Conservation (phyloP, 495 filamentous ascomycete species). For the Oleoguttula mirabilis region DNA sequence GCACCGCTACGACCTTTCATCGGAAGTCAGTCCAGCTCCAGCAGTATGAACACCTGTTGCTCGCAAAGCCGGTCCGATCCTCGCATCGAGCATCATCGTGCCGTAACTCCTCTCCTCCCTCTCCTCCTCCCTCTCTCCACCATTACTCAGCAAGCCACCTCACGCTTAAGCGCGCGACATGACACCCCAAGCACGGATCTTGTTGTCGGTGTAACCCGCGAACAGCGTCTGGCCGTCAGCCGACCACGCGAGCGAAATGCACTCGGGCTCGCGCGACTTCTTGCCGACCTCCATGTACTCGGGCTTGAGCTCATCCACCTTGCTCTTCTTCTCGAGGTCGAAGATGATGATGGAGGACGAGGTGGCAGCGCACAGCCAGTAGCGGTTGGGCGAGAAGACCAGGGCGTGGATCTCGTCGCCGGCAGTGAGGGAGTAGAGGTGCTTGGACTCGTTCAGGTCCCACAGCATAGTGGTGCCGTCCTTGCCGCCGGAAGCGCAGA, state of each 20-base stretch:
- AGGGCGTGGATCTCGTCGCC: constrained; percentile 99
- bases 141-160: neutral
- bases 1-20: constrained; percentile 24
- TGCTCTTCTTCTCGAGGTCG: constrained; percentile 99
- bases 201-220: constrained; percentile 98
- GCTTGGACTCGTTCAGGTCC: constrained; percentile 99
- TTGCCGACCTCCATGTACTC: constrained; percentile 93
- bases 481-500: constrained; percentile 98
- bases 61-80: constrained; percentile 18
- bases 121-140: neutral
- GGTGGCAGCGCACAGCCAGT: constrained; percentile 99
- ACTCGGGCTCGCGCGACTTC: constrained; percentile 99
- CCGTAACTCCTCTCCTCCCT: neutral
- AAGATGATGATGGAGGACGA: constrained; percentile 98
- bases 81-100: constrained; percentile 23
- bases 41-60: neutral
- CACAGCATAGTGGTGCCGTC: constrained; percentile 99
- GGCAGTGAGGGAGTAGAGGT: constrained; percentile 98
- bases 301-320: constrained; percentile 99
- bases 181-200: constrained; percentile 98
- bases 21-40: constrained; percentile 19
- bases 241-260: constrained; percentile 89
- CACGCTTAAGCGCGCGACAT: constrained; percentile 47
- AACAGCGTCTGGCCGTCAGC: constrained; percentile 98
- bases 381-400: constrained; percentile 99